Evolutionary conservation across 805 yeast genomes (phyloP), one percentile per base, ranked within the genome.

Genomic region (Sugiyamaella valdiviana): DNA sequence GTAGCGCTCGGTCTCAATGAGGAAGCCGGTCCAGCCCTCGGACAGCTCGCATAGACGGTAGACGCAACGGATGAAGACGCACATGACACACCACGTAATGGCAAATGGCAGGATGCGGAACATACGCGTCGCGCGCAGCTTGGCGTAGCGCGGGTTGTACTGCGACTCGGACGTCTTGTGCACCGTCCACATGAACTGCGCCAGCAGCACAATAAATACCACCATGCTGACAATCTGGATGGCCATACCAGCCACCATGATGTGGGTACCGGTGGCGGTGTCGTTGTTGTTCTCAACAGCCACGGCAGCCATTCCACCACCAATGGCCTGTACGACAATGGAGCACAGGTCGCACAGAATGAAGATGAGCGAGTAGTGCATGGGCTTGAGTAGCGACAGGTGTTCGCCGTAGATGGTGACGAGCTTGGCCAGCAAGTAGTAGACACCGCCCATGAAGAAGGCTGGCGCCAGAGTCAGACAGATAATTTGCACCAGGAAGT

Each of bases 371-470:
- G 89, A 74, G 58, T 81, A 83, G 57, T 69, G 70, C 71, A 77
- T 71, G 6, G 91, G 90, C 49, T 66, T 70, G 35, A 77, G 44
- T 1, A 61, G 45, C 6, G 89, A 79, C 54, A 66, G 80, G 15
- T 67, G 60, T 49, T 70, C 67, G 1, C 87, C 87, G 58, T 78
- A 80, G 1, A 85, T 64, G 48, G 82, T 79, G 42, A 81, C 70
- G 44, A 83, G 57, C 63, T 85, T 83, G 5, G 84, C 88, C 54
- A 88, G 66, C 46, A 80, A 70, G 55, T 75, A 83, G 66, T 88
- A 89, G 2, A 88, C 71, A 1, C 91, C 95, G 3, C 85, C 96
- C 85, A 85, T 83, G 40, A 85, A 70, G 63, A 88, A 83, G 17
- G 86, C 87, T 0, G 96, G 96, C 0, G 87, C 91, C 42, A 88